These are phyloP conservation scores for Phellopilus nigrolimitatus DNA, from an alignment of 1,284 basidiomycete genomes.

Conservation along the genomic window DNA sequence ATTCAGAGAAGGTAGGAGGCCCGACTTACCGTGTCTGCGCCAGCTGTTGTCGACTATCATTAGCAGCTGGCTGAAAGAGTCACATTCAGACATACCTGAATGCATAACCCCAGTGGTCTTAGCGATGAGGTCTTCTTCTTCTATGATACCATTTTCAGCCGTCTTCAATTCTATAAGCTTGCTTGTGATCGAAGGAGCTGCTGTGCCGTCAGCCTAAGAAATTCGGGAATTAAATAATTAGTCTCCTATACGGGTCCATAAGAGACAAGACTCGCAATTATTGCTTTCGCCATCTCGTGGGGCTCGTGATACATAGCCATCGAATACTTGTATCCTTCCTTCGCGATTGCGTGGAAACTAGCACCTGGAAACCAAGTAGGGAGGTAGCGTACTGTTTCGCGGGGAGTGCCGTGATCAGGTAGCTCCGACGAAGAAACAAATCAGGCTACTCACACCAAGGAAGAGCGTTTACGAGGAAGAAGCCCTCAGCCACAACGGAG, in stretches of 20 bases:
- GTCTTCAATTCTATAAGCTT: constrained; percentile 13
- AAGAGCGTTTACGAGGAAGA: constrained; percentile 15
- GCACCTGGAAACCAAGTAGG: constrained; percentile 20
- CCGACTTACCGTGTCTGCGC: not conserved
- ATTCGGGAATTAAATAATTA: constrained; percentile 12
- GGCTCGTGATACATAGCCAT: constrained; percentile 10
- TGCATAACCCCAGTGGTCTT: constrained; percentile 1
- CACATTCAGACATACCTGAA: constrained; percentile 7
- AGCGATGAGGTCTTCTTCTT: constrained; percentile 6
- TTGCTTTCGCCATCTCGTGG: constrained; percentile 12
- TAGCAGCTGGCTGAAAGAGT: not conserved
- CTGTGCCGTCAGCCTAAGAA: constrained; percentile 5
- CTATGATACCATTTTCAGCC: not conserved
- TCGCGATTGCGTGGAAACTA: constrained; percentile 45
- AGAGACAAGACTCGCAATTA: constrained; percentile 7
- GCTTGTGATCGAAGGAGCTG: constrained; percentile 13
- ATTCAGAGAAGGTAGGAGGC: no score
- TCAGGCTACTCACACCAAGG: constrained; percentile 11
- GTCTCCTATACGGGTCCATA: not conserved
- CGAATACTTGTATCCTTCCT: constrained; percentile 36
- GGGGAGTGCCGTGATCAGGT: no score
- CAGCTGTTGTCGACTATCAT: not conserved
- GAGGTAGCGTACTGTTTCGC: constrained; percentile 14
- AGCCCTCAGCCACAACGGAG: constrained; percentile 5
- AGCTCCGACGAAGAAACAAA: no score